Percentiles rank a stretch among this genome's conserved stretches.
Conservation (phyloP, 1,284 basidiomycete species). For the Irpex sp. region DNA sequence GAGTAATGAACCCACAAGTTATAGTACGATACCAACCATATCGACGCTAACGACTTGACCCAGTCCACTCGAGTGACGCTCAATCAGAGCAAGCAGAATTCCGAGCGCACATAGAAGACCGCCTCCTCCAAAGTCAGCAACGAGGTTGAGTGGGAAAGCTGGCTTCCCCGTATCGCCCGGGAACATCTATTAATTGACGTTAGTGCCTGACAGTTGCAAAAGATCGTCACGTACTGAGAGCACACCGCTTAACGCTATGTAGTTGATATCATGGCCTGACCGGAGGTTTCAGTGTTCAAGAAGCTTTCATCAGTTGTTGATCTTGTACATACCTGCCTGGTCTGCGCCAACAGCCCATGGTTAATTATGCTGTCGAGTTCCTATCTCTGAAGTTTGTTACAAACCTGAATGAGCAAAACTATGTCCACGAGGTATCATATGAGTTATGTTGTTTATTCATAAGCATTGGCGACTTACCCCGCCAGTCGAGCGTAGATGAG, state of each 20-base stretch:
- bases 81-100: conserved; percentile 72
- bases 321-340: conserved; percentile 56
- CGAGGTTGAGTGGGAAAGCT: conserved; percentile 69
- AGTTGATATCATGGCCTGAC: conserved; percentile 81
- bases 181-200: conserved; percentile 48
- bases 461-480: conserved; percentile 38
- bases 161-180: conserved; percentile 64
- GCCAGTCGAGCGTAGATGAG: conserved; percentile 65
- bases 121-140: conserved; percentile 84
- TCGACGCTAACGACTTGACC: conserved; percentile 79
- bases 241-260: conserved; percentile 78
- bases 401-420: conserved; percentile 62
- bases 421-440: not conserved
- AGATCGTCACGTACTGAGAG: conserved; percentile 50
- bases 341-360: conserved; percentile 35
- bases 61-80: conserved; percentile 56
- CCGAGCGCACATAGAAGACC: conserved; percentile 72
- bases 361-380: no score
- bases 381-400: not conserved
- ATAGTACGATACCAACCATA: conserved; percentile 50
- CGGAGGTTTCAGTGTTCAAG: conserved; percentile 3
- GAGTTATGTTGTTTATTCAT: no score
- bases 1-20: not conserved
- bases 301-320: not conserved
- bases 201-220: not conserved